A percentile compares a stretch with the other conserved stretches of the same genome.
phyloP scores from a whole-genome alignment of 2,329 filamentous ascomycete genomes.

The Neonectria ditissima region DNA sequence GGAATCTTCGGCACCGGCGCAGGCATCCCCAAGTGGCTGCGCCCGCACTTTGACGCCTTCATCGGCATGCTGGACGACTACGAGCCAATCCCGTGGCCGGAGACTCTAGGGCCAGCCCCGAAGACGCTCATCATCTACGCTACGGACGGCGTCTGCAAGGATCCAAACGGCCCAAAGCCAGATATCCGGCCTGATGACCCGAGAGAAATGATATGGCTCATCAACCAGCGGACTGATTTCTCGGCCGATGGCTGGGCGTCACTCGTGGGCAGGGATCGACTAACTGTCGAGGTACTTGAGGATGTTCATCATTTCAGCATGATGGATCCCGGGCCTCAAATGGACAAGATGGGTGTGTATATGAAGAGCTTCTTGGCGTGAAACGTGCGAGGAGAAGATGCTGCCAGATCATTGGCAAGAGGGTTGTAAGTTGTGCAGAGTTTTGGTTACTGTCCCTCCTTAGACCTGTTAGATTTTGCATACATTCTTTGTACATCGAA shows the following conservation, averaged over 20 bases:
- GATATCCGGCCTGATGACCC: constrained; percentile 56
- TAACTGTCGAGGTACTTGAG: constrained; percentile 29
- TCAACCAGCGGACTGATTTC: constrained; percentile 80
- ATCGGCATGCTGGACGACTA: constrained; percentile 78
- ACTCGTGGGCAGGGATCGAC: constrained; percentile 24
- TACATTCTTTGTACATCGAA: constrained; percentile 12
- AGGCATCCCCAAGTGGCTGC: constrained; percentile 79
- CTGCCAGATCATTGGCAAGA: background rate
- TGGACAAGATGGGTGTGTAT: constrained; percentile 31
- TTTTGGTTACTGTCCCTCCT: background rate
- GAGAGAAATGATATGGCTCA: constrained; percentile 75
- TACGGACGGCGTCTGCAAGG: constrained; percentile 77
- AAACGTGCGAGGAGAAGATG: background rate
- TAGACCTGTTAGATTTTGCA: background rate
- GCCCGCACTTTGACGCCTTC: constrained; percentile 78
- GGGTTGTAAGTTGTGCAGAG: background rate
- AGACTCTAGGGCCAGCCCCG: constrained; percentile 63
- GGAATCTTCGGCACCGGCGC: constrained; percentile 74
- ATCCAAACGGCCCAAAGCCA: constrained; percentile 73
- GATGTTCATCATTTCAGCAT: constrained; percentile 38
- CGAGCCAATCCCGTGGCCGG: constrained; percentile 71
- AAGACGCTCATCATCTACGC: constrained; percentile 77
- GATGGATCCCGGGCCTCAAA: constrained; percentile 37
- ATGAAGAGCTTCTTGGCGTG: constrained; percentile 20
- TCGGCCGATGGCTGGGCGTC: constrained; percentile 43